phyloP scores from a whole-genome alignment of 176 grass and related monocot species.

The Paspalum notatum region DNA sequence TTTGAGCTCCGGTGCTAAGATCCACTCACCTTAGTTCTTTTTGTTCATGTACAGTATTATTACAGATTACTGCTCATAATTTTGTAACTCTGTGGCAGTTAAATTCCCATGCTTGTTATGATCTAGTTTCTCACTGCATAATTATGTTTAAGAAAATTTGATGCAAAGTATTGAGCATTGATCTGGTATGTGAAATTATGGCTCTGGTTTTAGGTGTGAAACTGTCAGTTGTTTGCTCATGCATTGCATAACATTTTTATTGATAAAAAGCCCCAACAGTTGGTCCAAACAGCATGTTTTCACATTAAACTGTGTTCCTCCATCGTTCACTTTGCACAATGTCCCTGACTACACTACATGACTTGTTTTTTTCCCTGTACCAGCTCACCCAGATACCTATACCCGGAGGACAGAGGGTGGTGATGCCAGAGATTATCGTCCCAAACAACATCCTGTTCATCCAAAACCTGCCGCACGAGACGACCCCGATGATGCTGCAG shows the following conservation, averaged over 20 bases:
- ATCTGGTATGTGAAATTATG: neutral
- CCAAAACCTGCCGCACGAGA: slow-evolving; percentile 91
- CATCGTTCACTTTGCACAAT: neutral
- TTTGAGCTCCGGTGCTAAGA: neutral
- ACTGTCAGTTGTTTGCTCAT: neutral
- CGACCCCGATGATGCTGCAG: slow-evolving; percentile 75
- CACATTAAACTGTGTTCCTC: neutral
- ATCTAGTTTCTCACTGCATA: slow-evolving; percentile 19
- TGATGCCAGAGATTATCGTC: slow-evolving; percentile 77
- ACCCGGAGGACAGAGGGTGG: slow-evolving; percentile 62
- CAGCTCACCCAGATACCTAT: slow-evolving; percentile 78
- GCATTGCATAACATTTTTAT: neutral
- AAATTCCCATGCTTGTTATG: slow-evolving; percentile 1
- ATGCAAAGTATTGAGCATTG: neutral
- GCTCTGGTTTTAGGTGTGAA: slow-evolving; percentile 8
- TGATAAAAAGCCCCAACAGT: neutral
- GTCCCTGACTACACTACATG: neutral
- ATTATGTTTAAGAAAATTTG: neutral
- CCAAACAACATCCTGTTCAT: slow-evolving; percentile 94
- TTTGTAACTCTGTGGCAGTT: neutral
- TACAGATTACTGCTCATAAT: neutral
- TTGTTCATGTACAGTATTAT: neutral
- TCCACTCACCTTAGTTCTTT: slow-evolving; percentile 3
- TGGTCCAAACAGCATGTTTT: neutral
- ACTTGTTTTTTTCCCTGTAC: slow-evolving; percentile 26